Percentiles rank a stretch among this genome's conserved stretches.
These are phyloP conservation scores for Butyriboletus appendiculatus DNA, from an alignment of 1,284 basidiomycete genomes.

Conservation along the genomic window DNA sequence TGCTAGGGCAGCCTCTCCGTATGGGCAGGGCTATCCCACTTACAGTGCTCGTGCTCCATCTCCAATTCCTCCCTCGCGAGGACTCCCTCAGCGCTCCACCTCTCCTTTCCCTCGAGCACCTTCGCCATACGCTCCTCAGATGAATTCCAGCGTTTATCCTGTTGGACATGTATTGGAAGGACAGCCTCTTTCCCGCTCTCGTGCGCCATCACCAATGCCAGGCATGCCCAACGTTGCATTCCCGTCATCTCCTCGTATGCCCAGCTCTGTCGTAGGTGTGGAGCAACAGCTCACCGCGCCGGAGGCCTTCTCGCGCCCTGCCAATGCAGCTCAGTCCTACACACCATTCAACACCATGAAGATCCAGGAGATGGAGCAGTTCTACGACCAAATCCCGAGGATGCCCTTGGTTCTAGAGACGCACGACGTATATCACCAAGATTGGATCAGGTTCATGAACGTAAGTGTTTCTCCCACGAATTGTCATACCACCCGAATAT, in stretches of 20 bases:
- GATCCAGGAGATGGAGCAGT: conserved; percentile 72
- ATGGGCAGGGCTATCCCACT: conserved; percentile 23
- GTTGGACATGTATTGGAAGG: conserved; percentile 57
- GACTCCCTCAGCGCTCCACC: conserved; percentile 31
- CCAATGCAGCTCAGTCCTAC: conserved; percentile 66
- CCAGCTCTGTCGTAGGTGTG: conserved; percentile 22
- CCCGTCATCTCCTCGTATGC: conserved; percentile 37
- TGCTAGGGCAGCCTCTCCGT: conserved; percentile 29
- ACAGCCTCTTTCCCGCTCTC: conserved; percentile 39
- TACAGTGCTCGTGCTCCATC: conserved; percentile 31
- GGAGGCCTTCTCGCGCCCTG: conserved; percentile 68
- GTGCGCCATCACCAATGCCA: conserved; percentile 40
- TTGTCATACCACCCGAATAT: neutral
- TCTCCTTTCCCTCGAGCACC: conserved; percentile 41
- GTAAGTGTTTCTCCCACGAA: conserved; percentile 40
- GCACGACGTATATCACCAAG: conserved; percentile 75
- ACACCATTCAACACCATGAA: conserved; percentile 69
- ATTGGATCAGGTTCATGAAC: conserved; percentile 76
- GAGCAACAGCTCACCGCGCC: conserved; percentile 55
- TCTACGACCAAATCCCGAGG: conserved; percentile 61
- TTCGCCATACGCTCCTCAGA: conserved; percentile 35
- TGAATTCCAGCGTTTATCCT: conserved; percentile 42
- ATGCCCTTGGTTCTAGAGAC: conserved; percentile 70
- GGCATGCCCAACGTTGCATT: conserved; percentile 27
- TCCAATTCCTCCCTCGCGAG: conserved; percentile 29